Base-by-base conservation (phyloP, 371 early-diverging fungal species). In the Mucor irregularis region DNA sequence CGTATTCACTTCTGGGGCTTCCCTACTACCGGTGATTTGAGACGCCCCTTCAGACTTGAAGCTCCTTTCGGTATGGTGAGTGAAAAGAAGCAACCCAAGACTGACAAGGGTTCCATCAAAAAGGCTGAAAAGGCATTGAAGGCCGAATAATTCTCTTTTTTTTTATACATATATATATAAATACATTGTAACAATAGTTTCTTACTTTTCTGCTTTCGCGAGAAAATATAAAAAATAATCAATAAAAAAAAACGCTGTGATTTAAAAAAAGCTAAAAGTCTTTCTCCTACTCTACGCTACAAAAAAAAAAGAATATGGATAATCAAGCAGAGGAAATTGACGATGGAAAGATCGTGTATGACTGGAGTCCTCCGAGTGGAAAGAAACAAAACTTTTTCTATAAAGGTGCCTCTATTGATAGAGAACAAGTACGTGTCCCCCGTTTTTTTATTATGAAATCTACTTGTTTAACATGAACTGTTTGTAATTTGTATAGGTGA, bases 11-110 rank as follows among this genome's bases (percentile, higher is more conserved):
- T 89, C 58, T 40, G 39, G 11, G 84, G 84, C 38, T 70, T 83
- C 67, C 71, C 81, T 13, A 82, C 92, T 29, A 78, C 70, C 16
- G 93, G 88, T 53, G 85, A 84, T n/a, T 73, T 92, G 39, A 78
- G 73, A 58, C 84, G 94, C 45, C 94, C 94, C 19, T 93, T 90
- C 85, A 82, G 85, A 65, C 75, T 76, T 14, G 82, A 80, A 28
- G 74, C 73, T 50, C 82, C 88, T 43, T 87, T 91, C 59, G 82
- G 76, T 33, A 48, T 76, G 40, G 57, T 75, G 11, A 69, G 56
- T 39, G 69, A 50, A 26, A 38, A 55, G 17, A 51, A 67, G 26
- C 68, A 78, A 56, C 69, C 71, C 21, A 73, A 62, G 58, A 63
- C 69, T 14, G 74, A 74, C 54, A 58, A 62, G 13, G 73, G 71